Conservation (phyloP, 106 monocot genomes). For the Allium fistulosum region DNA sequence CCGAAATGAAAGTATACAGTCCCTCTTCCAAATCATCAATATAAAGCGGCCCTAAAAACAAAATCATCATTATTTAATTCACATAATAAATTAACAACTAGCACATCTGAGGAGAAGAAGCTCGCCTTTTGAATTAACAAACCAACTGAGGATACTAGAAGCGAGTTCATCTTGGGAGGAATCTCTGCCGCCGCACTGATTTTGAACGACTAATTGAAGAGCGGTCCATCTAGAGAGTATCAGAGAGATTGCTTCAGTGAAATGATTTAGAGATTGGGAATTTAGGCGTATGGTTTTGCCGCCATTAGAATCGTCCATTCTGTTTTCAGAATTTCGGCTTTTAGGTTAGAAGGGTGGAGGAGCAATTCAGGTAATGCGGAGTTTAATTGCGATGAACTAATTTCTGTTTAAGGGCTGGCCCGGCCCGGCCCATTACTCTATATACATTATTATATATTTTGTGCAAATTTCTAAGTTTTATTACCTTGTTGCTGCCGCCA, state of each 20-base stretch:
- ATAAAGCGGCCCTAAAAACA: slow-evolving; percentile 17
- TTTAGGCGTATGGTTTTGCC: neutral
- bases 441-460: too few species aligned
- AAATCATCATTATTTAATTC: too few species aligned
- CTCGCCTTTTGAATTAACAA: slow-evolving; percentile 28
- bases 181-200: slow-evolving; percentile 39
- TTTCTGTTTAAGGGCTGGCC: too few species aligned
- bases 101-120: neutral
- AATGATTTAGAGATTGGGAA: neutral
- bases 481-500: too few species aligned
- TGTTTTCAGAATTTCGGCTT: too few species aligned
- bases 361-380: too few species aligned
- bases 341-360: too few species aligned
- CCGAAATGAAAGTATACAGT: slow-evolving; percentile 19
- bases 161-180: slow-evolving; percentile 32
- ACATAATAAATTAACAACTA: neutral
- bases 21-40: slow-evolving; percentile 38
- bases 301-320: neutral
- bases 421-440: too few species aligned
- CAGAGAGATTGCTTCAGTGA: slow-evolving; percentile 30
- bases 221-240: slow-evolving; percentile 44
- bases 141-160: slow-evolving; percentile 31
- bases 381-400: too few species aligned
- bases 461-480: too few species aligned
- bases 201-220: slow-evolving; percentile 38